Conservation (phyloP, 768 basidiomycete species). For the Russula foetens region DNA sequence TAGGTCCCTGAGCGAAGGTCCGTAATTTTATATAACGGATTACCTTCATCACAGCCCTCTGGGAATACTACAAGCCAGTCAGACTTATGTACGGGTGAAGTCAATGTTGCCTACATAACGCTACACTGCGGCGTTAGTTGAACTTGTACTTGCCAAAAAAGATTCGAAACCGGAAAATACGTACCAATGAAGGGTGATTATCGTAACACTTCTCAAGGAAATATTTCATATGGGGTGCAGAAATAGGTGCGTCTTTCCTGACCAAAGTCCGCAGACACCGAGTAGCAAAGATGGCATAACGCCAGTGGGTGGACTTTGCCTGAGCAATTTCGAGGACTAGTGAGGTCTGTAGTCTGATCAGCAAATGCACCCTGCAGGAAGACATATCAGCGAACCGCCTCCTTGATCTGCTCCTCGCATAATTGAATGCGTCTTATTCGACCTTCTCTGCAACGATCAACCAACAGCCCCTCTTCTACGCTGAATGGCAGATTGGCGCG, state of each 20-base stretch:
- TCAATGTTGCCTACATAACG: constrained; percentile 43
- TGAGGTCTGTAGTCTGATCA: constrained; percentile 28
- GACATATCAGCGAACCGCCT: constrained; percentile 34
- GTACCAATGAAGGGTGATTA: constrained; percentile 58
- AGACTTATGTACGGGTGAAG: neutral
- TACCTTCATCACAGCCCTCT: constrained; percentile 70
- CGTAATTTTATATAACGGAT: constrained; percentile 76
- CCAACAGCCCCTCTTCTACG: constrained; percentile 31
- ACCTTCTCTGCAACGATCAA: constrained; percentile 35
- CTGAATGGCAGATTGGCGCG: constrained; percentile 30
- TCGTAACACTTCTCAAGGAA: constrained; percentile 55
- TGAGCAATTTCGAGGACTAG: constrained; percentile 50
- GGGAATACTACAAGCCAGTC: constrained; percentile 44
- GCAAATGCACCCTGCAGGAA: neutral
- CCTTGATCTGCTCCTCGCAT: constrained; percentile 35
- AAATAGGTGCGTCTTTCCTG: constrained; percentile 51
- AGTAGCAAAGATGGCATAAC: constrained; percentile 63
- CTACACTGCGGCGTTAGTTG: constrained; percentile 26
- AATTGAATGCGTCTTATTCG: constrained; percentile 37
- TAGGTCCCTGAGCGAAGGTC: constrained; percentile 48
- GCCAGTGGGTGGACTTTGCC: constrained; percentile 65
- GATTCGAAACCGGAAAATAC: constrained; percentile 23
- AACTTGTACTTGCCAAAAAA: constrained; percentile 3
- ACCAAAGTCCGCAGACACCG: constrained; percentile 61
- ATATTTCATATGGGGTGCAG: constrained; percentile 41